Conservation (phyloP, 2,329 filamentous ascomycete genomes). For the Leptographium galeiforme region DNA sequence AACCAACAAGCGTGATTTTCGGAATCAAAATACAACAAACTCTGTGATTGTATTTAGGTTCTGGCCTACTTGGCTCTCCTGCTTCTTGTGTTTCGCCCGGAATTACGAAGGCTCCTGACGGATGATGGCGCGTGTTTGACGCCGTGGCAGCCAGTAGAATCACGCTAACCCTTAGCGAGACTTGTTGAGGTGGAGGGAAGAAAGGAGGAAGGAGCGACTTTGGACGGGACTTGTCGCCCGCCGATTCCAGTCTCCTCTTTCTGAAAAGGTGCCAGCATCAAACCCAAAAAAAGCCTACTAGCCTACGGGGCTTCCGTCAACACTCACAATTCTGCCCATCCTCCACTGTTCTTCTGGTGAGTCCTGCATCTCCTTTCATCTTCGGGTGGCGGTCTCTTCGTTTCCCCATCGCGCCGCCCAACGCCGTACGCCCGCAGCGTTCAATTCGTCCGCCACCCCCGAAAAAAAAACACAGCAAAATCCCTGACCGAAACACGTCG, state of each 20-base stretch:
- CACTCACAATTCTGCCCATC: not conserved
- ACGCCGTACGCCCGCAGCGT: not conserved
- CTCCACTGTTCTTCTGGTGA: not conserved
- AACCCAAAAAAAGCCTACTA: not conserved
- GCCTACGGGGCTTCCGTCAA: not conserved
- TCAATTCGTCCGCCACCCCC: not conserved
- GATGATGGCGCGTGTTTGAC: not conserved
- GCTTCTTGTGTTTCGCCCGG: too few relatives aligned
- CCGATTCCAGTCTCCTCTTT: slow-evolving; percentile 4
- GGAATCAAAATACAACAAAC: not conserved
- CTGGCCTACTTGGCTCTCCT: too few relatives aligned
- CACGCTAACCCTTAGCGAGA: slow-evolving; percentile 3
- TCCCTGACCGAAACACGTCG: not conserved
- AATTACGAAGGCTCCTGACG: not conserved
- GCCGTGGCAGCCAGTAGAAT: not conserved
- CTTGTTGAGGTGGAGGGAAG: not conserved
- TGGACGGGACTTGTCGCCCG: not conserved
- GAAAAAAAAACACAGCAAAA: not conserved
- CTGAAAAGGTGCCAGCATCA: not conserved
- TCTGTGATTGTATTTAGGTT: too few relatives aligned
- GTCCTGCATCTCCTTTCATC: not conserved
- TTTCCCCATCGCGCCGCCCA: not conserved
- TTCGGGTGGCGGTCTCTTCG: not conserved
- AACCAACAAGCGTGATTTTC: not conserved
- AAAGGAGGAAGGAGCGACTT: slow-evolving; percentile 2